Conservation (phyloP, 2,329 filamentous ascomycete species). For the Colletotrichum sp. region DNA sequence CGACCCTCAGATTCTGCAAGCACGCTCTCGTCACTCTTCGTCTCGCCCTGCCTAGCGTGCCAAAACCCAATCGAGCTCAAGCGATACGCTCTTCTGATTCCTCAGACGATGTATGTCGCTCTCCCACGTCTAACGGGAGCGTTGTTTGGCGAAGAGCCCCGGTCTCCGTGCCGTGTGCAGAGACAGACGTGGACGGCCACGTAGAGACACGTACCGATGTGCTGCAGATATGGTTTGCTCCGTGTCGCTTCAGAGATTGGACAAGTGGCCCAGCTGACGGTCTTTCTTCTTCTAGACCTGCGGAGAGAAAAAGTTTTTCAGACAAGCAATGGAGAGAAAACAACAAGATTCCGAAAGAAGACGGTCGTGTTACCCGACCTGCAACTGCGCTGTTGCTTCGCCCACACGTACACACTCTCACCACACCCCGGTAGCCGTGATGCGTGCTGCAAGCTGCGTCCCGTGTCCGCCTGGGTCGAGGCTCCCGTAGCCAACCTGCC, state of each 20-base stretch:
- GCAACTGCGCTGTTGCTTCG: not conserved
- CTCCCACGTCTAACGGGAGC: not conserved
- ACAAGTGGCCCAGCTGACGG: not conserved
- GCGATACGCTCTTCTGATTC: not conserved
- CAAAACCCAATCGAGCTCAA: not conserved
- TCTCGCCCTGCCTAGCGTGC: not conserved
- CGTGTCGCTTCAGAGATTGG: not conserved
- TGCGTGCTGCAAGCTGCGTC: not conserved
- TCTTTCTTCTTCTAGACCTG: not conserved
- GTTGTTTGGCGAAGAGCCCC: not conserved
- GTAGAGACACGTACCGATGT: not conserved
- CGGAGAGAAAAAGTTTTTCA: not conserved
- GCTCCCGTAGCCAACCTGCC: not conserved
- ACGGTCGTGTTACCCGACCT: constrained; percentile 1
- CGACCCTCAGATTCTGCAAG: not conserved
- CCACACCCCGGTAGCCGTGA: not conserved
- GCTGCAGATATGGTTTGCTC: not conserved
- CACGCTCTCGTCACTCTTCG: not conserved
- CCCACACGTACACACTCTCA: not conserved
- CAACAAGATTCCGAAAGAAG: not conserved
- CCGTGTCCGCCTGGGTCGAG: not conserved
- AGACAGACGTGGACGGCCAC: not conserved
- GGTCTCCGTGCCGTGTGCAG: not conserved
- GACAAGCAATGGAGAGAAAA: not conserved
- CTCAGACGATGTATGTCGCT: not conserved